A percentile compares a stretch with the other conserved stretches of the same genome.
Evolutionary conservation across 306 rosid species (phyloP).

Genomic region (Oemleria cerasiformis): DNA sequence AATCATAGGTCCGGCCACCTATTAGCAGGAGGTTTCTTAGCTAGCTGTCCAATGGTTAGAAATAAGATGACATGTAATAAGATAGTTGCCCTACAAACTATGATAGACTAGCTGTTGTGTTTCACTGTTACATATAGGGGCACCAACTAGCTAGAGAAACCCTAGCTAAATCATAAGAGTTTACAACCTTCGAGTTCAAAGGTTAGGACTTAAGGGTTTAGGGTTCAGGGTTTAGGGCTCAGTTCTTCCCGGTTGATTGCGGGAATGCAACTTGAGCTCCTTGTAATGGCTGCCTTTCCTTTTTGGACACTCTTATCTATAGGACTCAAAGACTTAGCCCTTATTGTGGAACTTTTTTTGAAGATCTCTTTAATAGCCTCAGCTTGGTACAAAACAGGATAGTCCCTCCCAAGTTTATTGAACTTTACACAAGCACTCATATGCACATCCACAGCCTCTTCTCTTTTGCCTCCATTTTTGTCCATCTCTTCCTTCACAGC

Average conservation of each 20-base stretch:
- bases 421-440: conserved; percentile 51
- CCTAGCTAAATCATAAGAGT: no score
- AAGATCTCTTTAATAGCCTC: conserved; percentile 53
- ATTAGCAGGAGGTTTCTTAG: no score
- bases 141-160: no score
- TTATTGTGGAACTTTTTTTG: conserved; percentile 32
- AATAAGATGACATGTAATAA: no score
- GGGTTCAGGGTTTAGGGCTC: neutral
- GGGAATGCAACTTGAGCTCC: conserved; percentile 53
- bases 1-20: no score
- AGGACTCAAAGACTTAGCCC: conserved; percentile 32
- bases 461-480: conserved; percentile 43
- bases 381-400: conserved; percentile 51
- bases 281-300: conserved; percentile 2
- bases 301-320: conserved; percentile 14
- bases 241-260: conserved; percentile 26
- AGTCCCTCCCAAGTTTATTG: conserved; percentile 41
- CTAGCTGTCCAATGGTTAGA: neutral
- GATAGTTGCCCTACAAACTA: no score
- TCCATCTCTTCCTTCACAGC: conserved; percentile 57
- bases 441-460: conserved; percentile 48
- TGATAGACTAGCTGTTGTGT: no score
- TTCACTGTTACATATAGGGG: no score
- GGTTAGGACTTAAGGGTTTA: neutral
- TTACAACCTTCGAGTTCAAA: neutral